Base-by-base conservation (phyloP, 2,329 filamentous ascomycete genomes). In the Aureobasidium zeae region DNA sequence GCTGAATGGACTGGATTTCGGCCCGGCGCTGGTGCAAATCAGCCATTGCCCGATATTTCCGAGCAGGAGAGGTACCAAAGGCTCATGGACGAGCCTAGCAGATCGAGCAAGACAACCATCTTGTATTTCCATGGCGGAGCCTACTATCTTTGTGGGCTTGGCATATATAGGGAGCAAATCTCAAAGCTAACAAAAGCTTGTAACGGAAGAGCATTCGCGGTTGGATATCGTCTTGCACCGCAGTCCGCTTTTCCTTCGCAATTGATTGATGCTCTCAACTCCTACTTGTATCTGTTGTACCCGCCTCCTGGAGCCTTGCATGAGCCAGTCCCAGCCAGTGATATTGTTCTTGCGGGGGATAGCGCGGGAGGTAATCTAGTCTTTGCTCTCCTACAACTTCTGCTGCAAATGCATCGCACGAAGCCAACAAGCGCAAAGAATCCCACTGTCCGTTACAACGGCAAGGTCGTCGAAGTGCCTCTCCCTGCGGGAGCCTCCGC, bases 81-180 rank as follows among this genome's bases (percentile, higher is more conserved):
- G 44, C 63, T 89, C 63, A 80, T 84, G 74, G 71, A 71, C 46
- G 83, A 87, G 56, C 74, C 74, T 0, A 50, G 48, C 9, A 47
- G 55, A 46, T 74, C 61, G n/a, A 71, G 67, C 37, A 71, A 74
- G 3, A 71, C 73, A 1, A 86, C 81, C 0, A 60, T 86, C 0
- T 65, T 88, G 15, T 87, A 85, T 60, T 74, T 88, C 53, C 83
- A 88, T 59, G 83, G 83, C 49, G 85, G 84, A 42, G 83, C 79
- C 3, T 83, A 82, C 63, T 86, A 69, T 51, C 70, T 86, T 20
- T 71, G 81, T 54, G 84, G 88, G 53, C 83, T 84, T 12, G 62
- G 71, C 1, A 79, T 77, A 0, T 79, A 86, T 55, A 74, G 85
- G 2, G 58, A 66, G 0, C 62, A 72, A 0, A 71, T 70, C 13